Conservation (phyloP, 495 filamentous ascomycete genomes). For the Entonaema liquescens region DNA sequence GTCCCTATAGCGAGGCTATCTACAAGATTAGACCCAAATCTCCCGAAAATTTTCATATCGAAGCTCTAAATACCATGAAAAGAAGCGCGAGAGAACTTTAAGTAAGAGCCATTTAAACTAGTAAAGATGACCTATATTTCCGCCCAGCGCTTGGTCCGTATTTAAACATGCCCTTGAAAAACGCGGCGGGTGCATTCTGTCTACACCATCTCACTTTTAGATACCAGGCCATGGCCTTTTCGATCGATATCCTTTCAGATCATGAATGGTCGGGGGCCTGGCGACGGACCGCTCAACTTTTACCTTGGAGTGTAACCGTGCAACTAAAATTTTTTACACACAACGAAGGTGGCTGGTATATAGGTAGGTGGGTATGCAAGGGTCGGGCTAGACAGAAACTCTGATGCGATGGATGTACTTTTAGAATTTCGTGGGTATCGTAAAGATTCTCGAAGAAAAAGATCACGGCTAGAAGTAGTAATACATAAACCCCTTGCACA, state of each 20-base stretch:
- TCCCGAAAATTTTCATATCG: no score
- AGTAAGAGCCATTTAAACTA: no score
- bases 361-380: background rate
- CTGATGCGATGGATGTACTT: background rate
- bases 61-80: no score
- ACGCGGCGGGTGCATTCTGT: background rate
- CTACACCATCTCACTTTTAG: background rate
- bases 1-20: background rate
- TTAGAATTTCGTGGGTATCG: constrained; percentile 33
- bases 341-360: background rate
- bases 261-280: background rate
- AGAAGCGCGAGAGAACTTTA: no score
- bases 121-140: no score
- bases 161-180: background rate
- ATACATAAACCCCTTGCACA: background rate
- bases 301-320: no score
- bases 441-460: constrained; percentile 6
- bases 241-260: background rate
- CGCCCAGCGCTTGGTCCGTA: no score
- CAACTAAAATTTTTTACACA: background rate
- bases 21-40: background rate
- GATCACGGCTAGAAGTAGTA: constrained; percentile 18
- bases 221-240: no score
- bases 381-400: background rate
- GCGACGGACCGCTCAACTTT: background rate